Conservation (phyloP, 768 basidiomycete genomes). For the Cyclocybe cylindracea region DNA sequence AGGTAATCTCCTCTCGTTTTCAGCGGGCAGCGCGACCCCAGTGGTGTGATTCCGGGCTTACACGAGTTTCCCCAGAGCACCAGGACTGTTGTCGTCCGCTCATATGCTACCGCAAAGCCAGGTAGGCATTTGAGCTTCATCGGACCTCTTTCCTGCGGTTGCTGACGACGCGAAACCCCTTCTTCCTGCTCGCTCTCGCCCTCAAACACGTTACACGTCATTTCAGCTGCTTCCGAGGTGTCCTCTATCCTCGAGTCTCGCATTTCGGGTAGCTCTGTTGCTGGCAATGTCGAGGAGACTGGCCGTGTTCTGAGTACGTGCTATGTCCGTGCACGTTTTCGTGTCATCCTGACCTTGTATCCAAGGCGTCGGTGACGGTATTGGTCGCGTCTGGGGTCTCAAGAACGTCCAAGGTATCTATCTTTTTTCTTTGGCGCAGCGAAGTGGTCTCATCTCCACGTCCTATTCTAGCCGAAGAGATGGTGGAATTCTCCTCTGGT, state of each 20-base stretch:
- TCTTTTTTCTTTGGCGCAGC: conserved; percentile 9
- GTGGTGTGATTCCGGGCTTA: conserved; percentile 19
- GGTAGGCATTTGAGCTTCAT: conserved; percentile 52
- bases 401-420: conserved; percentile 92
- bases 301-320: conserved; percentile 95
- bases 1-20: conserved; percentile 42
- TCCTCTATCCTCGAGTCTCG: conserved; percentile 99
- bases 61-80: conserved; percentile 37
- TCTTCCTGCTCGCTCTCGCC: conserved; percentile 18
- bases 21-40: conserved; percentile 1
- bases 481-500: conserved; percentile 99
- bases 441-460: conserved; percentile 20
- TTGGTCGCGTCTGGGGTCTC: conserved; percentile 98
- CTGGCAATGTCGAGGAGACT: conserved; percentile 97
- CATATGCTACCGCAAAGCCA: conserved; percentile 98
- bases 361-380: conserved; percentile 98
- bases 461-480: conserved; percentile 84
- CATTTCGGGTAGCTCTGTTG: conserved; percentile 88
- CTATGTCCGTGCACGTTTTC: not conserved
- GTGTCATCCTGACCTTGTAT: conserved; percentile 21
- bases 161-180: conserved; percentile 25
- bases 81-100: conserved; percentile 62
- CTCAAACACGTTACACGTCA: conserved; percentile 35
- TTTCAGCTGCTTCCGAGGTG: conserved; percentile 94
- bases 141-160: not conserved